Evolutionary conservation across 257 asterid genomes (phyloP).

Genomic region (Plantago ovata): DNA sequence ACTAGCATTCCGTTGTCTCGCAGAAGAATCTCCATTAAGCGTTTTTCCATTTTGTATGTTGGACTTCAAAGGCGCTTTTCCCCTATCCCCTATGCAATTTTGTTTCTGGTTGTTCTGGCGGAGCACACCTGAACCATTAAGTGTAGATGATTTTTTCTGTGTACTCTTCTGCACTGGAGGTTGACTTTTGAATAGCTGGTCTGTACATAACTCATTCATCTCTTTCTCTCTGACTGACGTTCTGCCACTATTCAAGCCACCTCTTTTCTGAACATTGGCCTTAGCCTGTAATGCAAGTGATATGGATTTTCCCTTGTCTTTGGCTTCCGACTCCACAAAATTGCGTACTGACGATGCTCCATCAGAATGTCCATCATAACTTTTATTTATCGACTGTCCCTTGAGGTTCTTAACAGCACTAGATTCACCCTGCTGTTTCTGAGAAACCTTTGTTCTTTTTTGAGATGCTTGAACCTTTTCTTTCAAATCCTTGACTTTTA

Average conservation of each 20-base stretch:
- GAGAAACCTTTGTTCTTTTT: conserved; percentile 47
- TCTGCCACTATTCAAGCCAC: conserved; percentile 37
- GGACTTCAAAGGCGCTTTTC: conserved; percentile 45
- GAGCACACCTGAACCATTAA: conserved; percentile 41
- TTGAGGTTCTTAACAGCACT: conserved; percentile 35
- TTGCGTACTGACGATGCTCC: conserved; percentile 27
- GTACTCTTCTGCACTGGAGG: conserved; percentile 38
- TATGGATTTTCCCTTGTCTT: conserved; percentile 57
- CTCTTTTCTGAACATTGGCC: conserved; percentile 84
- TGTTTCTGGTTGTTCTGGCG: conserved; percentile 87
- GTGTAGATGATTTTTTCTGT: conserved; percentile 40
- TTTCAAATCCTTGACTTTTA: conserved; percentile 57
- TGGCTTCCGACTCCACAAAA: conserved; percentile 38
- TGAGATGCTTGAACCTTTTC: conserved; percentile 60
- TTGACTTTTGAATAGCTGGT: conserved; percentile 40
- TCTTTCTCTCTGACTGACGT: conserved; percentile 38
- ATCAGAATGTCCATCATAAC: conserved; percentile 42
- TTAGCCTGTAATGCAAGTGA: conserved; percentile 93
- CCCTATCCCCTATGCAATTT: conserved; percentile 58
- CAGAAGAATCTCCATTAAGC: conserved; percentile 39
- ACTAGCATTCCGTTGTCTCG: conserved; percentile 37
- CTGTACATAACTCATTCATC: conserved; percentile 35
- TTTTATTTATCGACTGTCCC: conserved; percentile 44
- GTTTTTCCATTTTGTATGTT: conserved; percentile 43
- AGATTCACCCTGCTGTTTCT: conserved; percentile 38